Percentiles rank a stretch among this genome's conserved stretches.
phyloP scores from a whole-genome alignment of 331 rosid species.

The Malus hybrid region DNA sequence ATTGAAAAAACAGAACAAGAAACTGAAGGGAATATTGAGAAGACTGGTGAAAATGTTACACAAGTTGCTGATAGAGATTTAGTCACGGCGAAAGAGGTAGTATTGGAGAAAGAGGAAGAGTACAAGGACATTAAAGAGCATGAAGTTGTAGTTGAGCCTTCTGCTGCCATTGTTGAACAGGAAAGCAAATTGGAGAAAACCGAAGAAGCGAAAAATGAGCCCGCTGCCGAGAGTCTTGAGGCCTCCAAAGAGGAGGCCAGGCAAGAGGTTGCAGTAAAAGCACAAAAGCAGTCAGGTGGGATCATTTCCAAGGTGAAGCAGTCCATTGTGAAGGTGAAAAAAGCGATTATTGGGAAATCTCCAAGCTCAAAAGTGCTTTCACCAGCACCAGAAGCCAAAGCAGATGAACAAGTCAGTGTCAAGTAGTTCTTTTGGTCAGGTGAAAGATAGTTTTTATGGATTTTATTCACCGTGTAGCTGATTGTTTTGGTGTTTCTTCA shows the following conservation, averaged over 20 bases:
- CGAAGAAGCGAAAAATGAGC: background rate
- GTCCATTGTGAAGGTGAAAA: constrained; percentile 16
- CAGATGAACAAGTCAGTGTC: background rate
- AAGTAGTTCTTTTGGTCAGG: background rate
- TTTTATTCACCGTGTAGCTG: background rate
- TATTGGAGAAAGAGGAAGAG: background rate
- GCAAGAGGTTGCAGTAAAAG: background rate
- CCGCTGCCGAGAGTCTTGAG: background rate
- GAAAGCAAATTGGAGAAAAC: background rate
- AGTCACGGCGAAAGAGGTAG: background rate
- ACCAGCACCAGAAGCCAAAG: constrained; percentile 12
- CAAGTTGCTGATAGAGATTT: background rate
- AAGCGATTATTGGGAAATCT: constrained; percentile 10
- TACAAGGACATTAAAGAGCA: constrained; percentile 5
- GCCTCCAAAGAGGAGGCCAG: background rate
- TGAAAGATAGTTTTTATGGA: background rate
- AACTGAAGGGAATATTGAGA: background rate
- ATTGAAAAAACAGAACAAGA: constrained; percentile 2
- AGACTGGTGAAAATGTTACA: background rate
- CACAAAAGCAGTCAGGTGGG: constrained; percentile 13
- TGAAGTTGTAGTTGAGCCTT: background rate
- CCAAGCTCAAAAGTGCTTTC: constrained; percentile 10
- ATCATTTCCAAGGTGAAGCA: constrained; percentile 14
- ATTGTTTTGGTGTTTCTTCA: constrained; percentile 1
- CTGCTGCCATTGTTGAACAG: background rate